phyloP scores from a whole-genome alignment of 495 filamentous ascomycete genomes.

The Antarctomyces pellizariae region DNA sequence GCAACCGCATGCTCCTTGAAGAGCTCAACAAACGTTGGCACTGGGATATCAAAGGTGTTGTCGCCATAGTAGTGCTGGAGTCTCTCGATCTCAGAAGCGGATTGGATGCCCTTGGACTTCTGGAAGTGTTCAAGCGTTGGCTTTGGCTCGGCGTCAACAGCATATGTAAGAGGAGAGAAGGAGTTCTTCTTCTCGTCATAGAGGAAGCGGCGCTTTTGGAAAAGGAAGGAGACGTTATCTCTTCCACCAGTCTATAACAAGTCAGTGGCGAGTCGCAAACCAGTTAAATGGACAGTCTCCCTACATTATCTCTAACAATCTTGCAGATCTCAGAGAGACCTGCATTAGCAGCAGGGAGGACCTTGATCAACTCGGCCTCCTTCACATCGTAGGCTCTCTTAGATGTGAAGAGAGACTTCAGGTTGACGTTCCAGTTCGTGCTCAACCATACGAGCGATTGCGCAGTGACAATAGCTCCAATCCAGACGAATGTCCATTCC shows the following conservation, averaged over 20 bases:
- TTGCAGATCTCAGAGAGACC: constrained; percentile 74
- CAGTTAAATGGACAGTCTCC: constrained; percentile 5
- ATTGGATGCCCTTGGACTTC: constrained; percentile 43
- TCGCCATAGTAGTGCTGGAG: constrained; percentile 83
- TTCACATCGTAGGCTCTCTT: constrained; percentile 43
- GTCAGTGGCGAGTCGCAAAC: constrained; percentile 4
- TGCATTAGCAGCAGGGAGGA: constrained; percentile 76
- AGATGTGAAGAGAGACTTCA: constrained; percentile 63
- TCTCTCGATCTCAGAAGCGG: constrained; percentile 44
- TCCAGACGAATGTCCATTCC: constrained; percentile 96
- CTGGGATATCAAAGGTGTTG: constrained; percentile 95
- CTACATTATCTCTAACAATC: constrained; percentile 46
- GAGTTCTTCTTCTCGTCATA: constrained; percentile 41
- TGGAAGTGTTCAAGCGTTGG: constrained; percentile 59
- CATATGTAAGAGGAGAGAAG: constrained; percentile 67
- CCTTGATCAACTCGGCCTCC: constrained; percentile 74
- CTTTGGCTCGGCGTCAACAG: constrained; percentile 64
- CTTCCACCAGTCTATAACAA: constrained; percentile 34
- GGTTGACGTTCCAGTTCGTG: constrained; percentile 89
- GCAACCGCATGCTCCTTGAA: constrained; percentile 97
- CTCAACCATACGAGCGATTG: constrained; percentile 86
- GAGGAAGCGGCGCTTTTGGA: constrained; percentile 94
- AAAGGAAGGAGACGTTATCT: constrained; percentile 68
- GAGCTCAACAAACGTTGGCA: constrained; percentile 82
- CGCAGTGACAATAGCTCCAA: constrained; percentile 60